Evolutionary conservation across 805 yeast genomes (phyloP), one percentile per base, ranked within the genome.

Genomic region (Clavispora carvajalis): DNA sequence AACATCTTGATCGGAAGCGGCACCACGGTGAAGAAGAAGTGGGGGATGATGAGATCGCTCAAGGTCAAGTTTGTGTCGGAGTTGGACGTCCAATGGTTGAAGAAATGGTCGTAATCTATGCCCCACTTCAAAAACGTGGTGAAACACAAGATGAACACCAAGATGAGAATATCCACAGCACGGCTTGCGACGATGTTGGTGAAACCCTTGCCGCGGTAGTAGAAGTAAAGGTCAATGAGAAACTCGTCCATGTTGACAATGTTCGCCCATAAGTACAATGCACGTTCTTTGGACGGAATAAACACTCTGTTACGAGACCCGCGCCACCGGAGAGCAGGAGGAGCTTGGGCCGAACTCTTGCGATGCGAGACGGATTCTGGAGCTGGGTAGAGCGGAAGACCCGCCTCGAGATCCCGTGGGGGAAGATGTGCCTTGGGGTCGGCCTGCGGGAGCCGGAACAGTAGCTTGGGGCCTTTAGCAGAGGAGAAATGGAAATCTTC

Each of bases 261-360:
- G 54, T 93, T 93, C 1, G 98, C 95, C 98, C 99, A 93, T 45
- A 87, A 74, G 88, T 97, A 93, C 13, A 85, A 67, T 0, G 98
- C 95, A 36, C 88, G 67, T 55, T 90, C 96, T 36, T 60, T 62
- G 4, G 73, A 73, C 12, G 74, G 72, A 17, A 69, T 67, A 5
- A 61, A 37, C 23, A 47, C 26, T 34, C 47, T 37, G 26, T 37
- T 46, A 7, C 26, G 17, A 34, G 31, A 13, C 7, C 31, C 31
- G 10, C 19, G 31, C 31, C 31, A 28, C 31, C 10, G 31, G 18
- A 28, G 16, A 12, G 16, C 25, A 7, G 16, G 22, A 12, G 31
- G 21, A 10, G 33, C 19, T 9, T 24, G 34, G 2, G 11, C 25
- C 10, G 24, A 9, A 7, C 7, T 7, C 24, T 17, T 30, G 13